Percentiles rank a stretch among this genome's conserved stretches.
Evolutionary conservation across 495 filamentous ascomycete genomes (phyloP).

Genomic region (Podospora bellae-mahoneyi): DNA sequence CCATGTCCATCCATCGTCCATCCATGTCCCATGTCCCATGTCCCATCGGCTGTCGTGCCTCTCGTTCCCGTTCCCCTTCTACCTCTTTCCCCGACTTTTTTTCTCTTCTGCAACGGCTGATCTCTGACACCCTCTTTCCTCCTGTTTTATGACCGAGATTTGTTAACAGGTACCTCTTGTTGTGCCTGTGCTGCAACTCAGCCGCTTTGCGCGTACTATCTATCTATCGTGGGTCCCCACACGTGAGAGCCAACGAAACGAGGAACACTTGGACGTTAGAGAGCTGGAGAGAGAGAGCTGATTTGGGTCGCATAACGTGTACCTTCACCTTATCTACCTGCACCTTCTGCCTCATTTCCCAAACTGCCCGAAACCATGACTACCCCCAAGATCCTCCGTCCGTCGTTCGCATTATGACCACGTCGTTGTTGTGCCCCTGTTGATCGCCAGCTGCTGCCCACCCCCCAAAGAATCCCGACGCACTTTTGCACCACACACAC

Average conservation of each 20-base stretch:
- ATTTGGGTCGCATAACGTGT: slow-evolving; percentile 15
- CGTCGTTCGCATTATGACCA: slow-evolving; percentile 29
- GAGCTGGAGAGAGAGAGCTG: slow-evolving; percentile 9
- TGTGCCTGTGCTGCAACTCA: background rate
- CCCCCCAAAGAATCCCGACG: background rate
- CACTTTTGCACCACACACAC: slow-evolving; percentile 9
- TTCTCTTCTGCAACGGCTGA: background rate
- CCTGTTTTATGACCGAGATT: background rate
- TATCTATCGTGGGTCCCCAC: background rate
- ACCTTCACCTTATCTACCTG: slow-evolving; percentile 15
- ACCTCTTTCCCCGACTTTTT: slow-evolving; percentile 3
- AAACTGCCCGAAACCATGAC: slow-evolving; percentile 25
- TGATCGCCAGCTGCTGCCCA: slow-evolving; percentile 22
- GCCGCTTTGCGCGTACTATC: background rate
- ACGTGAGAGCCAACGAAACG: slow-evolving; percentile 5
- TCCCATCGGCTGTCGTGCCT: background rate
- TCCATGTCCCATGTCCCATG: background rate
- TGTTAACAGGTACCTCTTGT: background rate
- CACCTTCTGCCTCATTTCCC: slow-evolving; percentile 18
- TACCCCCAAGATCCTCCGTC: slow-evolving; percentile 21
- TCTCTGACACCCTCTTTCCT: background rate
- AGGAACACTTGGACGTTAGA: background rate
- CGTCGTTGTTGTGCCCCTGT: slow-evolving; percentile 24
- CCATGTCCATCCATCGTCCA: background rate
- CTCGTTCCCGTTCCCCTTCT: background rate